Evolutionary conservation across 164 flowering plant genomes (phyloP), one percentile per base, ranked within the genome.

Genomic region (Tetrastigma voinierianum): DNA sequence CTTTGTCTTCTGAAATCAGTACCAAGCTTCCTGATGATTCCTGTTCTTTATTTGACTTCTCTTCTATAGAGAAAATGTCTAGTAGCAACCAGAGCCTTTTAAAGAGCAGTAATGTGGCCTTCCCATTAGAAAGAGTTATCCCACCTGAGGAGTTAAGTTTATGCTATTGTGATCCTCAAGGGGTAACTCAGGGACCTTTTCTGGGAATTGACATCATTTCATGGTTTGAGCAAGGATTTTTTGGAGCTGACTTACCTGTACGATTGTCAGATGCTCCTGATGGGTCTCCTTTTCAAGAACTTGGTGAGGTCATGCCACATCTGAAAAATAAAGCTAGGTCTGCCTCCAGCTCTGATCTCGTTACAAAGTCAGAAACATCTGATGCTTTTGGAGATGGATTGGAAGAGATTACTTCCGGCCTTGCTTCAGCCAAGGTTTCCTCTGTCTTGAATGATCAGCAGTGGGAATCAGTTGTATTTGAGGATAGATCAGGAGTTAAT

Each of bases 221-320:
- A 20, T 91, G 98, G 98, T 88, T 88, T 76, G 90, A 90, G 12
- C 95, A 91, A 78, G 97, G 97, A 1, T 94, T 84, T 77, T 94
- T 91, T 74, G 93, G 97, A n/a, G 74, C 80, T n/a, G 97, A 91
- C 56, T 82, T 94, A 55, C 90, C 88, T 2, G 95, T 94, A 21
- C 84, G 96, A 55, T 59, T 84, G 59, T 82, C 85, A 48, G 92
- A 87, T 82, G 91, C 95, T 59, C 87, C 90, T 17, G 90, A 88
- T 51, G 89, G 82, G 57, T 67, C 86, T 40, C 85, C 89, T 56
- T 91, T 91, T 62, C 84, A 52, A 52, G 79, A 80, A 25, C 73
- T 94, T 60, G 96, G 92, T 4, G 87, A 86, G 51, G 69, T 94
- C 55, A 86, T 94, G 89, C 93, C 98, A 59, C 86, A 87, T 71